phyloP scores from a whole-genome alignment of 306 rosid species.

The peach (Prunus persica) region Prunus_persica_NCBIv2 NC_034015.1:13200501-13201000 shows the following conservation, averaged over 20 bases:
- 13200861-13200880: conserved; percentile 44
- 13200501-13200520: conserved; percentile 85
- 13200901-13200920: conserved; percentile 28
- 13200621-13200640: conserved; percentile 25
- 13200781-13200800: conserved; percentile 33
- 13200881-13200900: conserved; percentile 17
- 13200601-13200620: conserved; percentile 23
- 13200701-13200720: conserved; percentile 42
- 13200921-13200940: conserved; percentile 61
- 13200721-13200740: conserved; percentile 7
- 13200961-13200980: conserved; percentile 19
- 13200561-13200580: conserved; percentile 82
- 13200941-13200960: conserved; percentile 71
- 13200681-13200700: conserved; percentile 62
- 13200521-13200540: conserved; percentile 68
- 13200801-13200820: conserved; percentile 40
- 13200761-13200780: conserved; percentile 49
- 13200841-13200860: conserved; percentile 53
- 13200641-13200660: conserved; percentile 28
- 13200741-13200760: conserved; percentile 33
- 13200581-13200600: conserved; percentile 44
- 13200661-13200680: conserved; percentile 69
- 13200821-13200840: conserved; percentile 19
- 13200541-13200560: conserved; percentile 64
- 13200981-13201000: conserved; percentile 35